Percentiles rank a stretch among this genome's conserved stretches.
These are phyloP conservation scores for Aegilops longissima DNA, from an alignment of 176 grass and related monocot species.

Conservation along the genomic window DNA sequence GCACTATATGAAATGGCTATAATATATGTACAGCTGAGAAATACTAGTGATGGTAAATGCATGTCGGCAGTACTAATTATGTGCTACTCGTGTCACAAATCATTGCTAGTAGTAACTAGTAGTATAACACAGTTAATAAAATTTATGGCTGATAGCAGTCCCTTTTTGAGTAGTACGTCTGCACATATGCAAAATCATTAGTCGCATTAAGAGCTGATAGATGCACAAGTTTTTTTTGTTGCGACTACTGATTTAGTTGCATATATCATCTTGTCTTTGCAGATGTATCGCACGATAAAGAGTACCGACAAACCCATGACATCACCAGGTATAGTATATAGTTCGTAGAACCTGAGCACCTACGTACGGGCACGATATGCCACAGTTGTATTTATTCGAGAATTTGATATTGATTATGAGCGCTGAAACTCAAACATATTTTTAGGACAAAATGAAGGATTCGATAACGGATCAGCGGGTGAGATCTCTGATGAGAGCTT, in stretches of 20 bases:
- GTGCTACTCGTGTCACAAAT: not conserved
- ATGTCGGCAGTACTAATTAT: not conserved
- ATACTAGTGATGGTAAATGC: not conserved
- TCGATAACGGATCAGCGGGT: conserved; percentile 49
- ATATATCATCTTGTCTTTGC: not conserved
- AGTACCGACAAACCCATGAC: conserved; percentile 49
- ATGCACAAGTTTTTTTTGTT: not conserved
- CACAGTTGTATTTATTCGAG: not conserved
- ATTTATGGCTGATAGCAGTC: not conserved
- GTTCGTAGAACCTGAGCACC: too few species aligned
- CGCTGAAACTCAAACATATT: not conserved
- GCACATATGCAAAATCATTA: not conserved
- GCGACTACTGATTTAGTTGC: not conserved
- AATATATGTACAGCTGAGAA: not conserved
- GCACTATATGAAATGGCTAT: not conserved
- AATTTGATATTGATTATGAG: not conserved
- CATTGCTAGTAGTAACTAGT: not conserved
- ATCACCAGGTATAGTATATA: conserved; percentile 44
- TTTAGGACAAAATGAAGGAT: conserved; percentile 49
- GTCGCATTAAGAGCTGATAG: not conserved
- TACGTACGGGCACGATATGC: not conserved
- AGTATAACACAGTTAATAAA: not conserved
- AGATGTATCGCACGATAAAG: conserved; percentile 85
- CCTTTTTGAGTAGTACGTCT: not conserved
- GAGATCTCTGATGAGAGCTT: conserved; percentile 57